Evolutionary conservation across 495 filamentous ascomycete genomes (phyloP).

Genomic region (Aspergillus egyptiacus): DNA sequence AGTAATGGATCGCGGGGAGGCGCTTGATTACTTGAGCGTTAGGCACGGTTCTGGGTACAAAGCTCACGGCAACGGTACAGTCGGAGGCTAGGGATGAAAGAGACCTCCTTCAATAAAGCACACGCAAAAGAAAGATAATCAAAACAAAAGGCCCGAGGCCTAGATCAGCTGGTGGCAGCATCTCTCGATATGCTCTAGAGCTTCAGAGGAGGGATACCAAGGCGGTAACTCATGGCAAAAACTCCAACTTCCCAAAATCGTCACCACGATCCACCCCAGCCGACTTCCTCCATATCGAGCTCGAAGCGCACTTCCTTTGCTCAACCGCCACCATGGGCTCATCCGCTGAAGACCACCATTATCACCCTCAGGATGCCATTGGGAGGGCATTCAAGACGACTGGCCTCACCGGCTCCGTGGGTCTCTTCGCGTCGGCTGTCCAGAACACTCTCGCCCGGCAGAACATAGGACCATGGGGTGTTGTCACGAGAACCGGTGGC

Average conservation of each 20-base stretch:
- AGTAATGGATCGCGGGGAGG: conserved; percentile 11
- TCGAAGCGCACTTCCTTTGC: conserved; percentile 17
- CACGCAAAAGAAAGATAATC: neutral
- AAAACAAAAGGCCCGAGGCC: conserved; percentile 10
- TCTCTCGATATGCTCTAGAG: conserved; percentile 10
- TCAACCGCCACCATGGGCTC: conserved; percentile 42
- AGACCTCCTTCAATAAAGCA: neutral
- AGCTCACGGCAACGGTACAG: neutral
- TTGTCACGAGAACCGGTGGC: conserved; percentile 66
- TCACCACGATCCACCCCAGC: conserved; percentile 21
- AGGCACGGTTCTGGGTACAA: conserved; percentile 7
- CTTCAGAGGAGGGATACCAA: conserved; percentile 13
- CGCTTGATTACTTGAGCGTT: conserved; percentile 3
- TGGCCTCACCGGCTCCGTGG: conserved; percentile 57
- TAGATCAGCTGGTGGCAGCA: neutral
- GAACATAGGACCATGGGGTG: conserved; percentile 69
- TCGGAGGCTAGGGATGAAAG: neutral
- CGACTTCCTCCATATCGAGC: conserved; percentile 11
- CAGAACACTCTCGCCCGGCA: conserved; percentile 77
- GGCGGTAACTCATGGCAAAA: conserved; percentile 34
- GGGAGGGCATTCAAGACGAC: conserved; percentile 56
- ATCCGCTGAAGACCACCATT: conserved; percentile 47
- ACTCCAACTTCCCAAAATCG: conserved; percentile 27
- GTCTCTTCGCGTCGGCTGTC: conserved; percentile 66
- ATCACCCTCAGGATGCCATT: conserved; percentile 77